Percentiles rank a stretch among this genome's conserved stretches.
phyloP scores from a whole-genome alignment of 495 filamentous ascomycete genomes.

The Darksidea phi region DNA sequence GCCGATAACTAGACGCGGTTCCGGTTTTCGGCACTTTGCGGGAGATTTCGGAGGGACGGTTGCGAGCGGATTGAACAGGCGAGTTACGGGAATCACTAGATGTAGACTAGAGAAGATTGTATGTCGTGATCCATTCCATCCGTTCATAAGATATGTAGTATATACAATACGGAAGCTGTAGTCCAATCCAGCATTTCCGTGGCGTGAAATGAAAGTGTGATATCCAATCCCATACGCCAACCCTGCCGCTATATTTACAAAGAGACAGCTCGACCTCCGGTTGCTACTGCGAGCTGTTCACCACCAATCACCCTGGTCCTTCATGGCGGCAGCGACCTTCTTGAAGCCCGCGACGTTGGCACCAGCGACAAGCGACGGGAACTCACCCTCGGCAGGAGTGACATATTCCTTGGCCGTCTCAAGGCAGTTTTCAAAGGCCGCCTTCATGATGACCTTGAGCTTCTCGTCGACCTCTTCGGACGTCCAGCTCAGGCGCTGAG shows the following conservation, averaged over 20 bases:
- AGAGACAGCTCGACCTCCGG: background rate
- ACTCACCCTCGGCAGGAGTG: constrained; percentile 70
- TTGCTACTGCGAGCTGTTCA: background rate
- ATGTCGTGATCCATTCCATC: no score
- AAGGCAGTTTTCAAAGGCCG: constrained; percentile 88
- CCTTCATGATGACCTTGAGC: constrained; percentile 92
- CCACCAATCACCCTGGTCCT: constrained; percentile 95
- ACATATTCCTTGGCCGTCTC: constrained; percentile 87
- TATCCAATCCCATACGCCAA: background rate
- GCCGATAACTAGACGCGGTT: no score
- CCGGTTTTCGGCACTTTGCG: no score
- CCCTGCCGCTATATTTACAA: background rate
- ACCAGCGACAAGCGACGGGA: constrained; percentile 87
- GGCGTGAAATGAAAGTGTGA: background rate
- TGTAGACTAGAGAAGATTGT: no score
- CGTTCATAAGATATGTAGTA: no score
- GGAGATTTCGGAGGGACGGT: no score
- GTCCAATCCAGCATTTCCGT: no score
- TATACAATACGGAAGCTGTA: no score
- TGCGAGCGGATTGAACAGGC: no score
- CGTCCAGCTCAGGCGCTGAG: constrained; percentile 78
- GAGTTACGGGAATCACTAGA: no score
- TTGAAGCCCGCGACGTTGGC: constrained; percentile 96
- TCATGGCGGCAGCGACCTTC: constrained; percentile 94
- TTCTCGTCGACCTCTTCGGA: constrained; percentile 86